Evolutionary conservation across 1,139 yeast genomes (phyloP).

Genomic region (Ogataea hybrid): DNA sequence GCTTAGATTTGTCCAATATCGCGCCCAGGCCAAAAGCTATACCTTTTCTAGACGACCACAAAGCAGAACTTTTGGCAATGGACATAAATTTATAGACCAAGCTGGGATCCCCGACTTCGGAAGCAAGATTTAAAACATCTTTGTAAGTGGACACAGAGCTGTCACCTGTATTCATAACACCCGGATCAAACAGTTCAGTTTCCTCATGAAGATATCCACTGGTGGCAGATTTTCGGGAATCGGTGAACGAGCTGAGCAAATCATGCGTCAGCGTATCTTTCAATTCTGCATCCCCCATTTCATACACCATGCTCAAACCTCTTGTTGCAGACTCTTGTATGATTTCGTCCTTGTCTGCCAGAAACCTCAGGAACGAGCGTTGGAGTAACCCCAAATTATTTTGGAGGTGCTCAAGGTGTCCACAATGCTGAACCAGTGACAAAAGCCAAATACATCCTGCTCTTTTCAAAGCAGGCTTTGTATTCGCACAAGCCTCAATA

Average conservation of each 20-base stretch:
- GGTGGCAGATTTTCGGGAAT: conserved; percentile 51
- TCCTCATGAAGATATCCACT: conserved; percentile 76
- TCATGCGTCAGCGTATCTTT: conserved; percentile 74
- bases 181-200: conserved; percentile 83
- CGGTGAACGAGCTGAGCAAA: conserved; percentile 78
- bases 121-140: conserved; percentile 79
- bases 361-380: conserved; percentile 58
- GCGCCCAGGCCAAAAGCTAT: conserved; percentile 92
- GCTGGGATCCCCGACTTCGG: conserved; percentile 95
- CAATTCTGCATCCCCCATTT: conserved; percentile 65
- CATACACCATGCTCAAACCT: conserved; percentile 81
- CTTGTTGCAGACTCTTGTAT: conserved; percentile 91
- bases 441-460: conserved; percentile 87
- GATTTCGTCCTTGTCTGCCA: conserved; percentile 78
- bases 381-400: conserved; percentile 59
- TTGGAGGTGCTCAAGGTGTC: conserved; percentile 43
- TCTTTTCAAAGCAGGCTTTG: conserved; percentile 72
- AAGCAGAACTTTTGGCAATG: conserved; percentile 78
- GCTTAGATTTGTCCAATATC: conserved; percentile 72
- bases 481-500: conserved; percentile 51
- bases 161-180: conserved; percentile 73
- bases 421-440: conserved; percentile 74
- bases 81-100: conserved; percentile 94
- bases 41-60: conserved; percentile 94
- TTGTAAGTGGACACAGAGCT: conserved; percentile 81